phyloP scores from a whole-genome alignment of 805 yeast genomes.

The Candida takata region DNA sequence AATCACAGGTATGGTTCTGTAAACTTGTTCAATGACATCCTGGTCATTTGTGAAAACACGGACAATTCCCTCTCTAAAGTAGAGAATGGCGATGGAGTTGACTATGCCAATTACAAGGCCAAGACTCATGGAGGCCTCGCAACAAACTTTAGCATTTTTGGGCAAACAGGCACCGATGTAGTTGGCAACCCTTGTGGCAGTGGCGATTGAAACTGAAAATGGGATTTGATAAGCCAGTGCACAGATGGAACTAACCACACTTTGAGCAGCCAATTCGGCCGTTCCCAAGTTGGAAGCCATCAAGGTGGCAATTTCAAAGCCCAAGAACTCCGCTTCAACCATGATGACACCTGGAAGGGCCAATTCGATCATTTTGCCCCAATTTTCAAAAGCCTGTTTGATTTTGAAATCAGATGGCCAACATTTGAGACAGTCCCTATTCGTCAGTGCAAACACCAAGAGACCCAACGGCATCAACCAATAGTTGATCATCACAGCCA shows the following conservation, averaged over 20 bases:
- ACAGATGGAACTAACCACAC: constrained; percentile 60
- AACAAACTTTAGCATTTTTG: constrained; percentile 38
- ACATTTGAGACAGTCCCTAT: constrained; percentile 51
- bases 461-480: constrained; percentile 48
- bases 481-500: constrained; percentile 64
- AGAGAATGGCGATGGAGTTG: constrained; percentile 44
- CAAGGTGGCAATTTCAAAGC: constrained; percentile 65
- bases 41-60: constrained; percentile 53
- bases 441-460: constrained; percentile 24
- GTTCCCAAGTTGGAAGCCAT: constrained; percentile 68
- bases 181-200: constrained; percentile 67
- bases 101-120: constrained; percentile 39
- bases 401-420: constrained; percentile 41
- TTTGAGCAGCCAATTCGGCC: constrained; percentile 63
- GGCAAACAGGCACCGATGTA: constrained; percentile 54
- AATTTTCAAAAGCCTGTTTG: constrained; percentile 40
- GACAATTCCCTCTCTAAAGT: constrained; percentile 46
- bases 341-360: constrained; percentile 69
- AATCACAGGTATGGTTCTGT: constrained; percentile 49
- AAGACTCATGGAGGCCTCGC: constrained; percentile 36
- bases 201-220: constrained; percentile 63
- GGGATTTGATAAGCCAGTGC: constrained; percentile 64
- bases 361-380: constrained; percentile 44
- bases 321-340: constrained; percentile 70
- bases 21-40: constrained; percentile 49